These are phyloP conservation scores for Fraxinus greggii DNA, from an alignment of 305 asterid species.

Conservation along the genomic window DNA sequence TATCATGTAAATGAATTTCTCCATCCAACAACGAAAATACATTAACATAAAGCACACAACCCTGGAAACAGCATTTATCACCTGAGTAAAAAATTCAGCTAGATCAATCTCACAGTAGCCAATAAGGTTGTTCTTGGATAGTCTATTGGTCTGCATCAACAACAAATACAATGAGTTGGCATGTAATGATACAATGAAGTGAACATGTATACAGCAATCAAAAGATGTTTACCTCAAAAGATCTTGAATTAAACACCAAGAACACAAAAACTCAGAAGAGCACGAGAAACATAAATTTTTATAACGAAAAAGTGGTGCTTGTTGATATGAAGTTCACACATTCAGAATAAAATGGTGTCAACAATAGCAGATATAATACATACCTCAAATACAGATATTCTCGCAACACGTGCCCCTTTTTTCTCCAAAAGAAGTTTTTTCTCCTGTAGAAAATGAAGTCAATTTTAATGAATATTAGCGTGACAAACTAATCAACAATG, in stretches of 20 bases:
- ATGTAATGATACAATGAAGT: slow-evolving; percentile 17
- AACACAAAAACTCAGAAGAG: not conserved
- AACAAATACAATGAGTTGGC: slow-evolving; percentile 13
- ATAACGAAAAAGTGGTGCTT: slow-evolving; percentile 12
- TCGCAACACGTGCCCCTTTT: slow-evolving; percentile 80
- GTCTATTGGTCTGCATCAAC: slow-evolving; percentile 79
- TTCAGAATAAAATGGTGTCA: not conserved
- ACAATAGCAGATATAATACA: slow-evolving; percentile 22
- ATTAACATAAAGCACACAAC: slow-evolving; percentile 12
- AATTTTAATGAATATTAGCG: slow-evolving; percentile 7
- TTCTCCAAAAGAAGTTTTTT: slow-evolving; percentile 85
- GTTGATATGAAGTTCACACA: slow-evolving; percentile 5
- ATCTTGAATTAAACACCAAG: not conserved
- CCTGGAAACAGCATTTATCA: slow-evolving; percentile 36
- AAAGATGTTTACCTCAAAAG: not conserved
- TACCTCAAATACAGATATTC: slow-evolving; percentile 92
- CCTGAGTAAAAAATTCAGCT: slow-evolving; percentile 74
- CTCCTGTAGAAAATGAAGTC: slow-evolving; percentile 53
- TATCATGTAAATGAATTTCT: slow-evolving; percentile 8
- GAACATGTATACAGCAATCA: not conserved
- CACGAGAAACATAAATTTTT: not conserved
- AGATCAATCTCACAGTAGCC: slow-evolving; percentile 89
- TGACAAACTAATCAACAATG: slow-evolving; percentile 10
- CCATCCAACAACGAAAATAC: slow-evolving; percentile 12
- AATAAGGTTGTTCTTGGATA: slow-evolving; percentile 76